phyloP scores from a whole-genome alignment of 805 yeast genomes.

The Sugiyamaella americana region DNA sequence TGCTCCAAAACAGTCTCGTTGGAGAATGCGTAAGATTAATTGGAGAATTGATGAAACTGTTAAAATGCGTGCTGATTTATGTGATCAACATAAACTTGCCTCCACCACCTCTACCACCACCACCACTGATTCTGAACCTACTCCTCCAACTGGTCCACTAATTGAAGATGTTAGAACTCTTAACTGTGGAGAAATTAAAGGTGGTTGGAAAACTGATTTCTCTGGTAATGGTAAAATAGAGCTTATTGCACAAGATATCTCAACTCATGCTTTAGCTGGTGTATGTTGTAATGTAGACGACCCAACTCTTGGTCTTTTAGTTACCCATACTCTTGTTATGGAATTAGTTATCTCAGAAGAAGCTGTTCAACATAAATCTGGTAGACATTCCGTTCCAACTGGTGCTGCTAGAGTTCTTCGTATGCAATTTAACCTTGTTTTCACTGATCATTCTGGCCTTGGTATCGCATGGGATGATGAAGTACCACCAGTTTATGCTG shows the following conservation, averaged over 20 bases:
- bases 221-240: constrained; percentile 73
- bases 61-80: constrained; percentile 53
- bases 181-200: constrained; percentile 71
- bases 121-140: constrained; percentile 2
- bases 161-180: constrained; percentile 67
- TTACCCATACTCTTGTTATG: constrained; percentile 68
- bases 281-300: constrained; percentile 79
- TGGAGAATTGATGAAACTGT: constrained; percentile 87
- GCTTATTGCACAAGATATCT: constrained; percentile 35
- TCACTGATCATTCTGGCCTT: constrained; percentile 88
- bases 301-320: constrained; percentile 69
- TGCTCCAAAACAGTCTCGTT: constrained; percentile 40
- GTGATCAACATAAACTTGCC: constrained; percentile 46
- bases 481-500: constrained; percentile 93
- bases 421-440: constrained; percentile 82
- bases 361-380: constrained; percentile 23
- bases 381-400: constrained; percentile 42
- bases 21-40: constrained; percentile 85
- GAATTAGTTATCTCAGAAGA: constrained; percentile 97
- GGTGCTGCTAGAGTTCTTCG: constrained; percentile 92
- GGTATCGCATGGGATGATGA: constrained; percentile 99
- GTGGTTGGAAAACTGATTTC: constrained; percentile 96
- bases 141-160: constrained; percentile 3
- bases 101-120: constrained; percentile 31
- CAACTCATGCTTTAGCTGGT: constrained; percentile 34